Base-by-base conservation (phyloP, 306 rosid species). In the Pyrus communis region DNA sequence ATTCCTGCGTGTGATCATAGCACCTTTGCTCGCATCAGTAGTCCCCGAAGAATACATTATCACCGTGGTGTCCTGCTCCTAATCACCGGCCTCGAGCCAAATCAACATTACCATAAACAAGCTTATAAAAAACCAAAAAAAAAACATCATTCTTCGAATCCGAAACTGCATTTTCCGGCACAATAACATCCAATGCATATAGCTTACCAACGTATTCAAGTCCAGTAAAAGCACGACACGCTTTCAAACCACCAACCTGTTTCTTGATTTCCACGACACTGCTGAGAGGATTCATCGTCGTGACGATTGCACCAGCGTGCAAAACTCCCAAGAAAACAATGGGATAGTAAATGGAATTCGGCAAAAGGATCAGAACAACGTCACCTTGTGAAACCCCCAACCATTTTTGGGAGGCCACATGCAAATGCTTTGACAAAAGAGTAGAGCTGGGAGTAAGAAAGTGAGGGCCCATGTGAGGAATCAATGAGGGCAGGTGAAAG, bases 11-110 rank as follows among this genome's bases (percentile, higher is more conserved):
- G 96, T 87, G 38, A 92, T 71, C 77, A 86, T 71, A 57, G 86
- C 98, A 61, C 93, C 98, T 81, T 94, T 92, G 86, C 98, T 94
- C 69, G 49, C 77, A 18, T 96, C 96, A 0, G 96, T 92, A 17
- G 97, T 92, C 52, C 98, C 97, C 0, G 98, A 94, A 4, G 98
- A 94, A 77, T 78, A 90, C 87, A 90, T 51, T 83, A 94, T 84
- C 21, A 87, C 92, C 3, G 93, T 97, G n/a, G 83, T 77, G 78
- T 94, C 97, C 60, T 88, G 86, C 83, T 90, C 61, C 76, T 82
- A 70, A 94, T 87, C 82, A 85, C 77, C 12, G 91, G 88, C 83
- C 79, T 87, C 4, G 75, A 65, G 70, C 76, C 75, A 82, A 74
- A 81, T 79, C 89, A 75, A 67, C 27, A 25, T 25, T 25, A 25